Conservation (phyloP, 1,139 yeast genomes). For the Yarrowia galli region DNA sequence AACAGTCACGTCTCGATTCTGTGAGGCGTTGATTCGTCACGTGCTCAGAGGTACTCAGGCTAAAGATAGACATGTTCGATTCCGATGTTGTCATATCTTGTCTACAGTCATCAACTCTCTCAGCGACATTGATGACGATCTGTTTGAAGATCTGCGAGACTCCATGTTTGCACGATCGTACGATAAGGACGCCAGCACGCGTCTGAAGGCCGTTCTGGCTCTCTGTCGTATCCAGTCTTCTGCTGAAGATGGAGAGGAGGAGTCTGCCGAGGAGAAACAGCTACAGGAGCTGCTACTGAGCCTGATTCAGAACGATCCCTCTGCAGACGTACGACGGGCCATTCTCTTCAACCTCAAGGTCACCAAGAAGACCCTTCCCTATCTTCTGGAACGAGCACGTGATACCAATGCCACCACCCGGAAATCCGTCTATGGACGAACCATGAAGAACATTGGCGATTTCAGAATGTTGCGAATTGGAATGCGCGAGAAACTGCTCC, state of each 20-base stretch:
- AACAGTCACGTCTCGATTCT: slow-evolving; percentile 55
- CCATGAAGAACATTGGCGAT: slow-evolving; percentile 72
- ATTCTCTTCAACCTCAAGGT: slow-evolving; percentile 75
- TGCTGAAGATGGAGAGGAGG: slow-evolving; percentile 55
- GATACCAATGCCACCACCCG: slow-evolving; percentile 78
- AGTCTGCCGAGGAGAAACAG: slow-evolving; percentile 47
- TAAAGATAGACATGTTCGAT: slow-evolving; percentile 77
- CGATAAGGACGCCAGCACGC: slow-evolving; percentile 80
- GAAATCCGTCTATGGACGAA: slow-evolving; percentile 71
- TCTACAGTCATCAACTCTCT: slow-evolving; percentile 76
- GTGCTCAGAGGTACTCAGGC: slow-evolving; percentile 79
- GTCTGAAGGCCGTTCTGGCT: slow-evolving; percentile 84
- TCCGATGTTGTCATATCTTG: slow-evolving; percentile 77
- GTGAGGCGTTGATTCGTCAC: slow-evolving; percentile 69
- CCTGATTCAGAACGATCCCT: slow-evolving; percentile 76
- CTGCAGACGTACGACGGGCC: slow-evolving; percentile 89
- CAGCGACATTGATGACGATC: slow-evolving; percentile 77
- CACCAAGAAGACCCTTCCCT: slow-evolving; percentile 61
- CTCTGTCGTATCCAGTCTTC: slow-evolving; percentile 77
- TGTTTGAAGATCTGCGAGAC: slow-evolving; percentile 68
- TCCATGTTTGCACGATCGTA: slow-evolving; percentile 68
- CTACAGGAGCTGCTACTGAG: slow-evolving; percentile 58
- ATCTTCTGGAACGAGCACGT: slow-evolving; percentile 79
- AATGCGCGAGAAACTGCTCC: slow-evolving; percentile 70
- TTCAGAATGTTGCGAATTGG: slow-evolving; percentile 65